Base-by-base conservation (phyloP, 2,329 filamentous ascomycete species). In the Massarina eburnea region DNA sequence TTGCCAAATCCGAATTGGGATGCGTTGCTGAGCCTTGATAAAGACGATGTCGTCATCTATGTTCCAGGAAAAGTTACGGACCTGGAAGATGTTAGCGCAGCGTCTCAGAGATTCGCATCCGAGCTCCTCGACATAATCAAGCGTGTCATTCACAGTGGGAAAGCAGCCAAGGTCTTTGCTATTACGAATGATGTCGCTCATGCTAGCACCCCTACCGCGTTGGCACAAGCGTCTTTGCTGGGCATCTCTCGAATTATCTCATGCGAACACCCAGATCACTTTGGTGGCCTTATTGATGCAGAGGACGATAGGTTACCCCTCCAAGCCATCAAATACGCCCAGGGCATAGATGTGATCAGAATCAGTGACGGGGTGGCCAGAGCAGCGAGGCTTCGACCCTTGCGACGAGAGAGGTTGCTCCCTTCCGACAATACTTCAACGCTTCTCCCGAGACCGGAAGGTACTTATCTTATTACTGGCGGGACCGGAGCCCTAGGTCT, bases 401-500 rank as follows among this genome's bases (percentile, higher is more conserved):
- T 62, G 6, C 39, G 54, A 7, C 54, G 52, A 22, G 47, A 51
- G 2, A 47, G 57, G 39, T 5, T 63, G 56, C 8, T 57, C 59
- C 29, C 42, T 15, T 30, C 38, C 36, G 38, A 42, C 8, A 17
- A 8, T 8, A 44, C 32, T 20, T 49, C 40, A 2, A 39, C 37
- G 10, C 14, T 57, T 2, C 3, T 53, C 2, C 64, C 64, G 8
- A 12, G 56, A 68, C 18, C 57, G 60, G 58, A 68, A n/a, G 71
- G 72, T 2, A 74, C 72, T 0, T 76, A 76, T 45, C 24, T 76
- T 14, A 66, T 76, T 20, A 72, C 72, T 6, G 72, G 73, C 32
- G 71, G 71, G 1, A 52, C 73, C 5, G 71, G 73, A 1, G 64
- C 60, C 6, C 62, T 76, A 1, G 73, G 72, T 1, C 59, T 76